Percentiles rank a stretch among this genome's conserved stretches.
Evolutionary conservation across 2,329 filamentous ascomycete genomes (phyloP).

Genomic region (Juglanconis juglandina): DNA sequence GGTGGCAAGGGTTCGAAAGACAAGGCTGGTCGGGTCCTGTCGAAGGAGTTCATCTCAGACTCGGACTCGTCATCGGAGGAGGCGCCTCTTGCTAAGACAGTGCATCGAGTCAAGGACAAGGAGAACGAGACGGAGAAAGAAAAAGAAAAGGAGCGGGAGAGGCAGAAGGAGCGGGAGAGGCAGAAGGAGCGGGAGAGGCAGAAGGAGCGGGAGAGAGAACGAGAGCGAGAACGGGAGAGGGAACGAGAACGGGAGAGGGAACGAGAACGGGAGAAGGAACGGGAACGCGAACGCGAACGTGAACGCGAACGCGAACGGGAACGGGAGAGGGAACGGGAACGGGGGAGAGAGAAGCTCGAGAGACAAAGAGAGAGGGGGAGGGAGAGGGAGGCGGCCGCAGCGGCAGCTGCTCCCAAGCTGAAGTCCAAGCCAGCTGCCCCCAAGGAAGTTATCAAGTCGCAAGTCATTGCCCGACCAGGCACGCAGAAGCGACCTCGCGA

Average conservation of each 20-base stretch:
- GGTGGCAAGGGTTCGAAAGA: constrained; percentile 25
- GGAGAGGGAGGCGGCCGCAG: constrained; percentile 14
- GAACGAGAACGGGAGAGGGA: background rate
- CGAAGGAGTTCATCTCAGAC: constrained; percentile 55
- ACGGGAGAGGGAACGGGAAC: constrained; percentile 21
- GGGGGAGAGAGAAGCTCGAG: constrained; percentile 20
- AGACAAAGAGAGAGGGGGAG: constrained; percentile 21
- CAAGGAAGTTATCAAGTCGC: constrained; percentile 30
- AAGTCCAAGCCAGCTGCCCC: constrained; percentile 36
- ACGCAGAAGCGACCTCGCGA: constrained; percentile 52
- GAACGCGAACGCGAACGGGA: constrained; percentile 14
- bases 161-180: background rate
- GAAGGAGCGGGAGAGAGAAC: constrained; percentile 1
- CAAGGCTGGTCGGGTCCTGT: constrained; percentile 46
- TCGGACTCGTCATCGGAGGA: constrained; percentile 54
- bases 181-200: background rate
- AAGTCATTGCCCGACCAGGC: constrained; percentile 24
- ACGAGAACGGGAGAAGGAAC: background rate
- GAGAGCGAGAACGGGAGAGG: background rate
- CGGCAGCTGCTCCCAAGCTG: constrained; percentile 22
- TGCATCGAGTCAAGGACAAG: constrained; percentile 23
- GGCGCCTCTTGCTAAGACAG: constrained; percentile 37
- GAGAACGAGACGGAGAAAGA: constrained; percentile 9
- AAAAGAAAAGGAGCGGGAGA: constrained; percentile 3
- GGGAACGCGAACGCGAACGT: constrained; percentile 1